Evolutionary conservation across 1,139 yeast species (phyloP).

Genomic region (Taphrina betulina): DNA sequence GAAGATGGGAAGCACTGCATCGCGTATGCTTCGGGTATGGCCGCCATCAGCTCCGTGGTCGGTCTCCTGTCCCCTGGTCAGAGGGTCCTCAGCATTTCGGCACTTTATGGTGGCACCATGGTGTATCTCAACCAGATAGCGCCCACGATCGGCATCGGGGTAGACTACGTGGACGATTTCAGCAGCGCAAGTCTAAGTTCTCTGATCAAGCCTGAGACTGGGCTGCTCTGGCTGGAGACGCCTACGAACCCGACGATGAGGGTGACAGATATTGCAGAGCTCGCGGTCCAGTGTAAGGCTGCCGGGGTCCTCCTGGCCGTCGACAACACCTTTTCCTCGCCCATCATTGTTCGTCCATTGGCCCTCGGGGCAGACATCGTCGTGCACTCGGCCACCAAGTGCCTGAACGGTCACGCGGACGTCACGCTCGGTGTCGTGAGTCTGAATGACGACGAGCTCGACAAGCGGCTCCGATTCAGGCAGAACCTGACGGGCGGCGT

Average conservation of each 20-base stretch:
- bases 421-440: slow-evolving; percentile 85
- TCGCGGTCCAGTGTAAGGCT: slow-evolving; percentile 42
- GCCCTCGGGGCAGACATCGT: slow-evolving; percentile 80
- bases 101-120: slow-evolving; percentile 90
- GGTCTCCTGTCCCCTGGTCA: slow-evolving; percentile 62
- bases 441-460: slow-evolving; percentile 60
- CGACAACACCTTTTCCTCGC: slow-evolving; percentile 92
- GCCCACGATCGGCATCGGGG: slow-evolving; percentile 66
- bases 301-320: slow-evolving; percentile 62
- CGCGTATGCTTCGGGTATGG: slow-evolving; percentile 83
- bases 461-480: slow-evolving; percentile 66
- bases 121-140: slow-evolving; percentile 88
- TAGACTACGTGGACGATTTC: slow-evolving; percentile 65
- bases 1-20: slow-evolving; percentile 76
- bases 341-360: slow-evolving; percentile 84
- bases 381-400: slow-evolving; percentile 85
- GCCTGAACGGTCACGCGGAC: slow-evolving; percentile 89
- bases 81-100: slow-evolving; percentile 71
- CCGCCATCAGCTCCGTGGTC: slow-evolving; percentile 74
- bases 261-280: slow-evolving; percentile 67
- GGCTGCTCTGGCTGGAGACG: slow-evolving; percentile 82
- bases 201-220: slow-evolving; percentile 37
- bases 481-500: slow-evolving; percentile 88
- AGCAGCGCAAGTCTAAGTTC: slow-evolving; percentile 47
- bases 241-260: slow-evolving; percentile 85